Percentiles rank a stretch among this genome's conserved stretches.
Evolutionary conservation across 345 rosid genomes (phyloP).

Genomic region (Acer yangbiense): DNA sequence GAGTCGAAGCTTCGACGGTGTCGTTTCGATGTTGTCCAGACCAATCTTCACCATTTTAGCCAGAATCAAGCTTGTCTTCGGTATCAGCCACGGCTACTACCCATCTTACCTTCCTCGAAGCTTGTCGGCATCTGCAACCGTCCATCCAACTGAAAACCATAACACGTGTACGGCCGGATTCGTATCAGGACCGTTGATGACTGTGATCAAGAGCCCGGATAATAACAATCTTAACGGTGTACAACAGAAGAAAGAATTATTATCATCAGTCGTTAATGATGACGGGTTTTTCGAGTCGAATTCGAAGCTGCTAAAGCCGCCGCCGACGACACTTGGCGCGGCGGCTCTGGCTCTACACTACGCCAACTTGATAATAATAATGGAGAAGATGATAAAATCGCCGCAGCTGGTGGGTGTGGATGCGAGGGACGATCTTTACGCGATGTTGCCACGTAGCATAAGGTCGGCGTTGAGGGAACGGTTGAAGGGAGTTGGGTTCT

Average conservation of each 20-base stretch:
- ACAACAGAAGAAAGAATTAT: constrained; percentile 16
- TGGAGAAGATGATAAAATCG: constrained; percentile 93
- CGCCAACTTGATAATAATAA: constrained; percentile 76
- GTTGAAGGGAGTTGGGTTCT: constrained; percentile 74
- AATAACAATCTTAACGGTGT: constrained; percentile 6
- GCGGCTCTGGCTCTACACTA: constrained; percentile 82
- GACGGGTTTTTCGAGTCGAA: constrained; percentile 62
- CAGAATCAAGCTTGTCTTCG: constrained; percentile 71
- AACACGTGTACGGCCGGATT: constrained; percentile 23
- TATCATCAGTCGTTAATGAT: not conserved
- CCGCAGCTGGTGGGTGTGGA: constrained; percentile 91
- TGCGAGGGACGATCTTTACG: constrained; percentile 85
- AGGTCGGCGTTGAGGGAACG: constrained; percentile 60
- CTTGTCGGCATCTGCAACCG: constrained; percentile 79
- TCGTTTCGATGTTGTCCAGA: constrained; percentile 55
- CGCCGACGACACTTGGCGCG: constrained; percentile 72
- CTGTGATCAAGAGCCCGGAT: constrained; percentile 27
- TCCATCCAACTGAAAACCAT: constrained; percentile 62
- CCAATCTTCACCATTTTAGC: constrained; percentile 72
- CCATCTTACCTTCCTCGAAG: constrained; percentile 63
- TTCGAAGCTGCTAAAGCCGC: constrained; percentile 66
- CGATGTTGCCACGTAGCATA: constrained; percentile 82
- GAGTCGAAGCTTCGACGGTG: constrained; percentile 77
- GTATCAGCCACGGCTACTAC: constrained; percentile 44
- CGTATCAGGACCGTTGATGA: constrained; percentile 49